These are phyloP conservation scores for Coniochaeta sp. DNA, from an alignment of 2,329 filamentous ascomycete species.

Conservation along the genomic window DNA sequence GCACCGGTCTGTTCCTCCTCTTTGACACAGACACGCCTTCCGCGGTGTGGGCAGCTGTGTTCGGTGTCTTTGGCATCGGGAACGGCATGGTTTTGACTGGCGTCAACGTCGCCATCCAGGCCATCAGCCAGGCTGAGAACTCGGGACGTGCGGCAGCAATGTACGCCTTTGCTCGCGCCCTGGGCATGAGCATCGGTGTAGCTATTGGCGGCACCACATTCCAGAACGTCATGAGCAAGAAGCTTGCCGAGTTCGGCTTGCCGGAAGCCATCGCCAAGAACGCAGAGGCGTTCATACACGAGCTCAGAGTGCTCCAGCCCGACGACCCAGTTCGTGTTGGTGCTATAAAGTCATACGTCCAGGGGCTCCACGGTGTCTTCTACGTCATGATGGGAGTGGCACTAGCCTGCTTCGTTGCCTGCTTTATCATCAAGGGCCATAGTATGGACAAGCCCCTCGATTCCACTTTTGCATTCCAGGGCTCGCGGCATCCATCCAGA, in stretches of 20 bases:
- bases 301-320: conserved; percentile 14
- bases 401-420: conserved; percentile 10
- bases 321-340: conserved; percentile 12
- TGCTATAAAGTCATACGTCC: conserved; percentile 13
- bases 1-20: conserved; percentile 17
- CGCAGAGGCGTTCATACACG: too few relatives aligned
- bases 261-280: conserved; percentile 21
- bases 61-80: conserved; percentile 26
- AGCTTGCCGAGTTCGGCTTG: conserved; percentile 21
- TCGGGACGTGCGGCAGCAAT: conserved; percentile 29
- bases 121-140: conserved; percentile 25
- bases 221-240: conserved; percentile 30
- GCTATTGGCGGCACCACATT: conserved; percentile 32
- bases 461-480: conserved; percentile 14
- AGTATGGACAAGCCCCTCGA: conserved; percentile 18
- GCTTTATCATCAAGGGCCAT: conserved; percentile 13
- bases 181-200: conserved; percentile 33
- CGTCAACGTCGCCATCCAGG: conserved; percentile 31
- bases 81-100: conserved; percentile 30
- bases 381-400: conserved; percentile 15
- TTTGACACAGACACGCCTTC: conserved; percentile 19
- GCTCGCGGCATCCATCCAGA: too few relatives aligned
- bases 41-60: conserved; percentile 26
- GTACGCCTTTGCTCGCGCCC: conserved; percentile 32
- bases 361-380: conserved; percentile 18